phyloP scores from a whole-genome alignment of 306 rosid genomes.

The Hippophae gyantsensis region DNA sequence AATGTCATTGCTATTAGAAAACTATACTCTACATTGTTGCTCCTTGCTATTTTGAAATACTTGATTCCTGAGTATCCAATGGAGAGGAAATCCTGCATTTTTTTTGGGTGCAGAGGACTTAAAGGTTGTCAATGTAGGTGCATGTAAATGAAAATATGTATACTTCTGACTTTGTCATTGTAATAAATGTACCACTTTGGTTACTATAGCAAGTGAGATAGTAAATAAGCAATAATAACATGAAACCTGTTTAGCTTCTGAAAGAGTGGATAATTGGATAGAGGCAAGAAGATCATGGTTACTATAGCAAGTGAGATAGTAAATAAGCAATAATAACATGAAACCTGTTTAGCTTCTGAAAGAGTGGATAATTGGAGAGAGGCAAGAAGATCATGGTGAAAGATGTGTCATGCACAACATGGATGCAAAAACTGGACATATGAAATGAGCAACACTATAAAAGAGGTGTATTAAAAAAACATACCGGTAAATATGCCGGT shows the following conservation, averaged over 20 bases:
- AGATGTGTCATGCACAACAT: not conserved
- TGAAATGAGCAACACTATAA: not conserved
- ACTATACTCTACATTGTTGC: too few species aligned
- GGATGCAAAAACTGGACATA: not conserved
- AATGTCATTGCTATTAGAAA: too few species aligned
- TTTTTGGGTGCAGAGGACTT: too few species aligned
- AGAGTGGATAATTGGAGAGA: not conserved
- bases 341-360: not conserved
- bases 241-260: not conserved
- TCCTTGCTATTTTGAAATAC: too few species aligned
- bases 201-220: too few species aligned
- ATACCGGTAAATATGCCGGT: slow-evolving; percentile 1
- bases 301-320: not conserved
- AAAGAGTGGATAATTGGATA: not conserved
- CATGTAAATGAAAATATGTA: too few species aligned
- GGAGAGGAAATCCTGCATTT: too few species aligned
- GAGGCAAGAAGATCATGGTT: not conserved
- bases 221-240: not conserved
- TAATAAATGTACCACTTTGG: too few species aligned
- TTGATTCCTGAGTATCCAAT: too few species aligned
- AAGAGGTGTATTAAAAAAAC: not conserved
- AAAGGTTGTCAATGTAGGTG: too few species aligned
- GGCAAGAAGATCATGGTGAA: not conserved
- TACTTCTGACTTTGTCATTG: too few species aligned
- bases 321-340: not conserved